phyloP scores from a whole-genome alignment of 139 green algal genomes.

The Micractinium conductrix region DNA sequence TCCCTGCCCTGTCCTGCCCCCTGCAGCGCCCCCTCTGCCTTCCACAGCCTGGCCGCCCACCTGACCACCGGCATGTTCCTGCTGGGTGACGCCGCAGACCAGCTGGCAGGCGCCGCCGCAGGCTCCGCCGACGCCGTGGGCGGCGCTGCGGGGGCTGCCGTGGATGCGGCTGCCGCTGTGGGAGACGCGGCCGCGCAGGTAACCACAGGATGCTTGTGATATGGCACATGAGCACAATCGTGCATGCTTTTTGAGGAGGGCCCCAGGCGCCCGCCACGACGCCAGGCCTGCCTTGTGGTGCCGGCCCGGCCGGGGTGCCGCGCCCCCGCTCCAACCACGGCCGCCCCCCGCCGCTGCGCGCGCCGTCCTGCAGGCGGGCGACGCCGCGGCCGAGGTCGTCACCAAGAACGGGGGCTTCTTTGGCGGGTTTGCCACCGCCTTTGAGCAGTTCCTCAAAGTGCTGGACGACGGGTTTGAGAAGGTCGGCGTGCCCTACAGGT shows the following conservation, averaged over 20 bases:
- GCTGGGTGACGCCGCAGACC: slow-evolving; percentile 49
- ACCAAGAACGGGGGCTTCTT: slow-evolving; percentile 67
- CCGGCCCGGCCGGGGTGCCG: too few relatives aligned
- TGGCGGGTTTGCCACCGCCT: slow-evolving; percentile 68
- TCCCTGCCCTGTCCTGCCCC: not conserved
- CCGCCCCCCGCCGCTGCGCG: too few relatives aligned
- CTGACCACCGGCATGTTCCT: slow-evolving; percentile 44
- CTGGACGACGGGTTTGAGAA: slow-evolving; percentile 81
- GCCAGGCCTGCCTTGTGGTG: too few relatives aligned
- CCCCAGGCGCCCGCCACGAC: too few relatives aligned
- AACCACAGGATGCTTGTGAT: too few relatives aligned
- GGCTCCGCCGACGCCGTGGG: not conserved
- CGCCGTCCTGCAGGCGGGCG: not conserved
- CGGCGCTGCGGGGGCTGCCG: not conserved
- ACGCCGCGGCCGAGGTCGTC: slow-evolving; percentile 12
- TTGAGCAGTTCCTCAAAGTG: slow-evolving; percentile 80
- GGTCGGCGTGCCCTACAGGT: slow-evolving; percentile 86
- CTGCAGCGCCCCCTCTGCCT: slow-evolving; percentile 39
- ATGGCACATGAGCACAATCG: too few relatives aligned
- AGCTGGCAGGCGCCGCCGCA: slow-evolving; percentile 20
- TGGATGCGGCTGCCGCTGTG: not conserved
- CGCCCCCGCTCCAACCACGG: too few relatives aligned
- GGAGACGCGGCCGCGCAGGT: slow-evolving; percentile 5
- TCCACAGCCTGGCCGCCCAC: slow-evolving; percentile 51
- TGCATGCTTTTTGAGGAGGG: too few relatives aligned